Percentiles rank a stretch among this genome's conserved stretches.
phyloP scores from a whole-genome alignment of 2,329 filamentous ascomycete species.

The Apiospora marii region DNA sequence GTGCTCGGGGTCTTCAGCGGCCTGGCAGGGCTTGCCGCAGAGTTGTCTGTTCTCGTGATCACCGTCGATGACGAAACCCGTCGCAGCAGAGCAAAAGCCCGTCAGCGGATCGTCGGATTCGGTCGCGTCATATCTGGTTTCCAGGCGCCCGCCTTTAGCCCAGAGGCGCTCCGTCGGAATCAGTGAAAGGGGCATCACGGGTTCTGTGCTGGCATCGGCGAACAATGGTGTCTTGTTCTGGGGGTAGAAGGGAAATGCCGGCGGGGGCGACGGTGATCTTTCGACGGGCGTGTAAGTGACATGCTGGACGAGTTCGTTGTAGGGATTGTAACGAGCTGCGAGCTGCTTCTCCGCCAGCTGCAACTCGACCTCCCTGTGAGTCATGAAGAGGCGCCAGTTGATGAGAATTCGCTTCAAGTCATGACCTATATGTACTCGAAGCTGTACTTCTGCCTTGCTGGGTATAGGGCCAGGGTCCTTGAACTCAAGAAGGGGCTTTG shows the following conservation, averaged over 20 bases:
- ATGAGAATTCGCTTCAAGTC: neutral
- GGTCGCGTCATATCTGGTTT: neutral
- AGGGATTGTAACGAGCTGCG: neutral
- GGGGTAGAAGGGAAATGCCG: neutral
- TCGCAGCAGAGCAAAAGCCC: neutral
- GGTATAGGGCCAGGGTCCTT: neutral
- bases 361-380: neutral
- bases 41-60: neutral
- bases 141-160: neutral
- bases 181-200: neutral
- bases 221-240: neutral
- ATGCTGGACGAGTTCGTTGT: neutral
- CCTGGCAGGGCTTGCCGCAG: slow-evolving; percentile 10
- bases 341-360: neutral
- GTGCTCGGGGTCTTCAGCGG: neutral
- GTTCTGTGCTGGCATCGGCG: no score
- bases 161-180: slow-evolving; percentile 17
- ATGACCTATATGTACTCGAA: neutral
- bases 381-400: neutral
- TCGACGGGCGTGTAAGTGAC: slow-evolving; percentile 4
- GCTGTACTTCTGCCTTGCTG: neutral
- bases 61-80: neutral
- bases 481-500: neutral
- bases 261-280: slow-evolving; percentile 19
- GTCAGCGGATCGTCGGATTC: neutral